These are phyloP conservation scores for Limnomonas spitsbergensis DNA, from an alignment of 139 green algal genomes.

Conservation along the genomic window DNA sequence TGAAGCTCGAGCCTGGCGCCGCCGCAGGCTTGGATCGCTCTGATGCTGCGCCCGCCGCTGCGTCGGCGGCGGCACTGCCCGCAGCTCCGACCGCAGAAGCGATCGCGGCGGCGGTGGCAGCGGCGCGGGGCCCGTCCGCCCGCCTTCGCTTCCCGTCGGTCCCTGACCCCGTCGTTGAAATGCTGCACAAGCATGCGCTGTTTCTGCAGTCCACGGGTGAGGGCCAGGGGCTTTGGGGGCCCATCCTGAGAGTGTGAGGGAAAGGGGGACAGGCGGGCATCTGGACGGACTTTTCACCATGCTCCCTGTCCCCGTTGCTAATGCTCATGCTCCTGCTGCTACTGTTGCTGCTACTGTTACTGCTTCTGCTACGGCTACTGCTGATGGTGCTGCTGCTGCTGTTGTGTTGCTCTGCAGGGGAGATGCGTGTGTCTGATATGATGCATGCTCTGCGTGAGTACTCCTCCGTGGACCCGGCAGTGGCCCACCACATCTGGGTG, in stretches of 20 bases:
- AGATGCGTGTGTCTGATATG: conserved; percentile 66
- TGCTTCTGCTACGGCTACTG: no score
- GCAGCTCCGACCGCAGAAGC: conserved; percentile 7
- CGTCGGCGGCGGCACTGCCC: background rate
- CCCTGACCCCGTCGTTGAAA: conserved; percentile 15
- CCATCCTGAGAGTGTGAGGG: no score
- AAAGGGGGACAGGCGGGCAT: no score
- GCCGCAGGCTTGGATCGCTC: no score
- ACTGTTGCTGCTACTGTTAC: no score
- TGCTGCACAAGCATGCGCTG: conserved; percentile 56
- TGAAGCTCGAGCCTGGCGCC: background rate
- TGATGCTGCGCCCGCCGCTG: background rate
- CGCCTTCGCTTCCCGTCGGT: conserved; percentile 5
- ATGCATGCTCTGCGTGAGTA: conserved; percentile 80
- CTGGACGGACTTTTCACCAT: no score
- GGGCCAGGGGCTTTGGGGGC: background rate
- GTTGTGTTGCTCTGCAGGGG: conserved; percentile 40
- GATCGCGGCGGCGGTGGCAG: background rate
- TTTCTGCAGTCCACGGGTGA: conserved; percentile 56
- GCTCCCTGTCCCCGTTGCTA: no score
- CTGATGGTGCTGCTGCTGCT: no score
- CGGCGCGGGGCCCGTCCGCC: background rate
- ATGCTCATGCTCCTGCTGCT: no score
- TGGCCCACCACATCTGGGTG: conserved; percentile 76
- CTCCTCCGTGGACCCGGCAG: conserved; percentile 52